These are phyloP conservation scores for Colletotrichum scovillei DNA, from an alignment of 2,329 filamentous ascomycete genomes.

Conservation along the genomic window DNA sequence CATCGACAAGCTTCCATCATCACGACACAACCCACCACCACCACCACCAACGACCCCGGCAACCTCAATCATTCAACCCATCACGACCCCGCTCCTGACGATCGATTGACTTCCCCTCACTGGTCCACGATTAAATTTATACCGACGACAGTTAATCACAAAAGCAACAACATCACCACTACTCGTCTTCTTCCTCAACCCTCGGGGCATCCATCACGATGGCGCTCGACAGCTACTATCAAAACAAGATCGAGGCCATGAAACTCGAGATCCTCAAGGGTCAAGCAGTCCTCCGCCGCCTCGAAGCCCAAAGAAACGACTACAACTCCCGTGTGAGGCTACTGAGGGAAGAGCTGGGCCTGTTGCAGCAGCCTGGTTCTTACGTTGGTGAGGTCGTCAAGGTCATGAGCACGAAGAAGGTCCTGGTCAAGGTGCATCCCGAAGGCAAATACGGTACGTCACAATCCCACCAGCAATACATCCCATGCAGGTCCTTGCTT, in stretches of 20 bases:
- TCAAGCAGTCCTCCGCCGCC: slow-evolving; percentile 90
- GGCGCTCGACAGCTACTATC: slow-evolving; percentile 99
- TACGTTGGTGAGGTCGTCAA: slow-evolving; percentile 99
- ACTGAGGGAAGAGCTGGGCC: slow-evolving; percentile 92
- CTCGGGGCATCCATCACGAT: slow-evolving; percentile 67
- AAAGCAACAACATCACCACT: background rate
- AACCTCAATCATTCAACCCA: slow-evolving; percentile 27
- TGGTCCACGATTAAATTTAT: background rate
- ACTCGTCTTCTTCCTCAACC: slow-evolving; percentile 28
- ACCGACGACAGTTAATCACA: background rate
- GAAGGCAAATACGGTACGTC: slow-evolving; percentile 97
- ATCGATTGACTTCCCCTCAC: slow-evolving; percentile 17
- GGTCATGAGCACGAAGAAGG: slow-evolving; percentile 99
- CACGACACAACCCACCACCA: slow-evolving; percentile 2
- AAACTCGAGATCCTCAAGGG: slow-evolving; percentile 99
- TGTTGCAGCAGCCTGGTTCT: slow-evolving; percentile 96
- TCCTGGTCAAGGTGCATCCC: slow-evolving; percentile 97
- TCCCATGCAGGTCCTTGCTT: background rate
- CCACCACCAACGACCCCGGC: background rate
- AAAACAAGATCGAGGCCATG: slow-evolving; percentile 99
- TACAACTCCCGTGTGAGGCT: slow-evolving; percentile 98
- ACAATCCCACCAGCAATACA: background rate
- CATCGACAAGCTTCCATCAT: slow-evolving; percentile 37
- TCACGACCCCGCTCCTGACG: slow-evolving; percentile 19
- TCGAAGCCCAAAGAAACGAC: slow-evolving; percentile 98